Base-by-base conservation (phyloP, 257 asterid genomes). In the Nicotiana tomentosiformis region DNA sequence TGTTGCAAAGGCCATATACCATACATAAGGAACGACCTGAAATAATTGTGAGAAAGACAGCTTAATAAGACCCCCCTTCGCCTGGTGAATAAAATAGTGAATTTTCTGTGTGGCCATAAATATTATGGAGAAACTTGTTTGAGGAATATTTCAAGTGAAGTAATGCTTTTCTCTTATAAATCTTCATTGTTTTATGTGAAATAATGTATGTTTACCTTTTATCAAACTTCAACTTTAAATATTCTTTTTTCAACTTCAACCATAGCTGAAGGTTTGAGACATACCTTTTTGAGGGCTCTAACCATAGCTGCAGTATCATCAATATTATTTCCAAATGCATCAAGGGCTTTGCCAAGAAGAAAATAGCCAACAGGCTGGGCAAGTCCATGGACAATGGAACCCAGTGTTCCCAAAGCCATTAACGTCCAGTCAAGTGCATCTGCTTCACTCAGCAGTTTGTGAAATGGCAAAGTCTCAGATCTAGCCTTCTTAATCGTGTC, bases 1-100 rank as follows among this genome's bases (percentile, higher is more conserved):
- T 37, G 98, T 94, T 7, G 97, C 94, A 3, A 92, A 81, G 60
- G 98, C 97, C 98, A 94, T 94, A 85, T 90, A 94, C 96, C 97
- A 94, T 81, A 92, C 97, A 62, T 84, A 94, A 4, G 98, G 98
- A 72, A 94, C 88, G 29, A 94, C 93, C 98, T 93, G 91, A 70
- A 80, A 55, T 81, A 80, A 61, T 30, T 79, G 39, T 18, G 58
- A 20, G 60, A 53, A 26, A 0, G 32, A 29, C 43, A 51, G 77
- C 51, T 18, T 4, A 67, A 8, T 46, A 29, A 43, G 66, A 12
- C 29, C 32, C 66, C 26, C 26, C 26, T 23, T 85, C 8, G 35
- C 57, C 15, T 33, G 7, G 4, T 61, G 58, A 82, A 60, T 30
- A 57, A 37, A 64, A 29, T 3, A 85, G 26, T 1, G 60, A 30